Evolutionary conservation across 768 basidiomycete species (phyloP), one percentile per base, ranked within the genome.

Genomic region (Gloeopeniophorella convolvens): DNA sequence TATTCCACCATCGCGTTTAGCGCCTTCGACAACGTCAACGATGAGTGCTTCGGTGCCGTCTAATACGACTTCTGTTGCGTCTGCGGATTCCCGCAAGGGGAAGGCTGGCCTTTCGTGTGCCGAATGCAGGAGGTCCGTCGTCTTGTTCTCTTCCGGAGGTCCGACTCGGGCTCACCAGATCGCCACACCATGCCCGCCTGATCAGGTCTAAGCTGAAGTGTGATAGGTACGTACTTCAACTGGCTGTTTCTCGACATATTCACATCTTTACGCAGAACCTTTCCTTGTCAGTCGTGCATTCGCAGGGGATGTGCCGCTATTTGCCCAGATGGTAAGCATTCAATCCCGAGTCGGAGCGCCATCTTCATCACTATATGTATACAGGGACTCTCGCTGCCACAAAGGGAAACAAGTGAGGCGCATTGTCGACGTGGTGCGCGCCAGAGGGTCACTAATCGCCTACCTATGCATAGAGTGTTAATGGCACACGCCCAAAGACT

Each of bases 251-350:
- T 20, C 15, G 28, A 28, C 28, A 26, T 33, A 33, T 33, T 21
- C 20, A n/a, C 30, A 20, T 27, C 18, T 21, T 16, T 20, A 33
- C 54, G n/a, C 59, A 78, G 75, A 24, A 63, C 64, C 18, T 75
- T 79, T 61, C 78, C 77, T 18, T 79, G 77, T 56, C 74, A 76
- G 59, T 75, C 78, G 32, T 79, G 78, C 59, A 64, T 77, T 23
- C 73, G 76, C 39, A 68, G 78, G 36, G 78, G 77, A 53, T 79
- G 77, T 57, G 65, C 75, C 36, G 62, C 66, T 15, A 74, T 79
- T 28, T 79, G 77, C 58, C 77, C 77, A 5, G 71, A 76, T 44
- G 73, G 76, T 74, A 43, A 30, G 64, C 51, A 9, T 34, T 30
- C 37, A 21, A 27, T 12, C 20, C n/a, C 8, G 2, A 18, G 11